Percentiles rank a stretch among this genome's conserved stretches.
Evolutionary conservation across 163 green algal species (phyloP).

Genomic region (Scenedesmus sp.): DNA sequence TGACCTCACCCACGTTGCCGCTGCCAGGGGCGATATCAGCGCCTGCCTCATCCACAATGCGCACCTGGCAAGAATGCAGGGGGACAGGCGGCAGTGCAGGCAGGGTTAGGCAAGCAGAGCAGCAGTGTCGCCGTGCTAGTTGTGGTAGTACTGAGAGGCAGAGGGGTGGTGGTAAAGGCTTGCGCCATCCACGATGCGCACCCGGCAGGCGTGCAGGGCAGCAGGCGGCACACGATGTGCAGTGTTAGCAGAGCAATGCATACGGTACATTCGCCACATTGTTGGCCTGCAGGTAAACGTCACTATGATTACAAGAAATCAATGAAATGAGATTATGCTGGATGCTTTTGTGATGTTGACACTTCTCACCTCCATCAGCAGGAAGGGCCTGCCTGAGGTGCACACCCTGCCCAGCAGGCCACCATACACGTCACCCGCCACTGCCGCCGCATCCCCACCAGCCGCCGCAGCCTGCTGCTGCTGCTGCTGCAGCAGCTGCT

Average conservation of each 20-base stretch:
- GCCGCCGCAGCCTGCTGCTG: neutral
- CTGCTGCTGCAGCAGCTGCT: conserved; percentile 4
- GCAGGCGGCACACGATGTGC: too few relatives aligned
- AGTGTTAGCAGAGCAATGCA: too few relatives aligned
- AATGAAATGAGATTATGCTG: too few relatives aligned
- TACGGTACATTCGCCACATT: neutral
- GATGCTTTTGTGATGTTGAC: neutral
- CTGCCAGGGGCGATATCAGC: conserved; percentile 47
- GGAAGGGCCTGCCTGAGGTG: conserved; percentile 86
- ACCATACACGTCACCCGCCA: conserved; percentile 35
- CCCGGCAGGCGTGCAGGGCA: too few relatives aligned
- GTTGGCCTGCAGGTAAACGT: neutral
- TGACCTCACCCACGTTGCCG: conserved; percentile 82
- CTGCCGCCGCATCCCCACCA: neutral
- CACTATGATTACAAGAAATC: too few relatives aligned
- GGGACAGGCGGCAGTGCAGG: neutral
- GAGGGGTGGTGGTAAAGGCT: too few relatives aligned
- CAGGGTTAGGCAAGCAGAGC: neutral
- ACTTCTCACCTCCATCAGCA: conserved; percentile 79
- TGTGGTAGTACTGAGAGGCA: too few relatives aligned
- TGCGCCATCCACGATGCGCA: too few relatives aligned
- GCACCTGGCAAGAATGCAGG: conserved; percentile 16
- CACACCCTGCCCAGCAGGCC: conserved; percentile 73
- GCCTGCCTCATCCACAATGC: conserved; percentile 33
- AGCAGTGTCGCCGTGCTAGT: neutral